Evolutionary conservation across 257 asterid species (phyloP), one percentile per base, ranked within the genome.

Genomic region (Anisodus acutangulus): DNA sequence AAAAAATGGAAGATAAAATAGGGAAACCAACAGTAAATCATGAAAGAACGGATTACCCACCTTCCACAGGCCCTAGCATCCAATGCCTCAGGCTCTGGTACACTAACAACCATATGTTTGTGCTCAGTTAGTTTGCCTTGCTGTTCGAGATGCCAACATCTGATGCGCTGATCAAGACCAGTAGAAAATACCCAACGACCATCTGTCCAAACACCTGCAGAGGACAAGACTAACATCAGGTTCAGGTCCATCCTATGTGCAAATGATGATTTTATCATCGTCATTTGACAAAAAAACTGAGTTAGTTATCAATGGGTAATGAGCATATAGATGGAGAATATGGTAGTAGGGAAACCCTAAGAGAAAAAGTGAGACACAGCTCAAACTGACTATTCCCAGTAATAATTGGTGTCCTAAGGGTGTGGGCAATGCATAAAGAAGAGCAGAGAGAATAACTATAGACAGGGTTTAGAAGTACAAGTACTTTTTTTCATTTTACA

Each of bases 11-110:
- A 86, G 37, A 58, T 12, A 41, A 80, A 64, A 16, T 15, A 45
- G 68, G 19, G 19, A 13, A 63, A 83, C 10, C 53, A 81, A 72
- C 16, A 31, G 22, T 45, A 35, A 53, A 49, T 12, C 49, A 37
- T 2, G 54, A 74, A 49, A 49, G 60, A 74, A 51, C 80, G 41
- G 68, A 39, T 82, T 70, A 76, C 87, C 76, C 84, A 95, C 99
- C 93, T 90, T 90, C 91, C 91, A 84, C 91, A 79, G 55, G 85
- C 83, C 83, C 87, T 89, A 82, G 93, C 98, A 85, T 93, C 98
- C 87, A 97, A 87, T 55, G 98, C 91, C 89, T 97, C 98, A 4
- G 99, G 99, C 92, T 97, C 98, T 1, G 99, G 98, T 87, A 94
- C 98, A 47, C 97, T 93, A 69, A 92, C 90, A 72, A 95, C 86